phyloP scores from a whole-genome alignment of 1,139 yeast genomes.

The Yamadazyma triangularis region DNA sequence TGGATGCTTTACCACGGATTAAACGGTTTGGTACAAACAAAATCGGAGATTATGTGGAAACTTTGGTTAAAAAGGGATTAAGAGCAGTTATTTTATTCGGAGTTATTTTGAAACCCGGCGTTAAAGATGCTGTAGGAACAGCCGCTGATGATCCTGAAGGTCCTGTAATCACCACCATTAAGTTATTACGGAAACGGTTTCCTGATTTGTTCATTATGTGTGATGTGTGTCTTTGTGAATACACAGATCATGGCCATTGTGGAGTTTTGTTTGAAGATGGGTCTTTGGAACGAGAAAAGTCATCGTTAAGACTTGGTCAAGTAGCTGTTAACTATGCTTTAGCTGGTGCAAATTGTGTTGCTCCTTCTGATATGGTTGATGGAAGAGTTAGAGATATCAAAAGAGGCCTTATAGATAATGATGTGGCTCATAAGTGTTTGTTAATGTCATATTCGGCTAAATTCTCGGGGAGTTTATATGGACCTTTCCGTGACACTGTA shows the following conservation, averaged over 20 bases:
- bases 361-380: conserved; percentile 98
- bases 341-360: conserved; percentile 95
- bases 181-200: conserved; percentile 55
- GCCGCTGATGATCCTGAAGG: conserved; percentile 97
- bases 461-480: conserved; percentile 86
- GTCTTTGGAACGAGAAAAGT: conserved; percentile 64
- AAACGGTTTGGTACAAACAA: conserved; percentile 82
- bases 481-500: conserved; percentile 98
- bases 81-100: conserved; percentile 88
- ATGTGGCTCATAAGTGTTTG: conserved; percentile 81
- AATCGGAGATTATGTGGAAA: conserved; percentile 64
- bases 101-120: conserved; percentile 67
- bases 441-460: conserved; percentile 94
- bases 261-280: conserved; percentile 90
- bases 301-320: conserved; percentile 83
- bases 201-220: conserved; percentile 86
- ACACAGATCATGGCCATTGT: conserved; percentile 96
- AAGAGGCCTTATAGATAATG: conserved; percentile 75
- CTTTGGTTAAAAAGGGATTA: conserved; percentile 76
- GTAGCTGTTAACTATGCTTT: conserved; percentile 93
- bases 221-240: conserved; percentile 96
- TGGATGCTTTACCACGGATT: conserved; percentile 82
- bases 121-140: conserved; percentile 77
- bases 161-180: conserved; percentile 82
- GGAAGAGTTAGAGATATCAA: conserved; percentile 91